A percentile compares a stretch with the other conserved stretches of the same genome.
Evolutionary conservation across 23 red algal species (phyloP).

Genomic region (Agarophyton chilense): DNA sequence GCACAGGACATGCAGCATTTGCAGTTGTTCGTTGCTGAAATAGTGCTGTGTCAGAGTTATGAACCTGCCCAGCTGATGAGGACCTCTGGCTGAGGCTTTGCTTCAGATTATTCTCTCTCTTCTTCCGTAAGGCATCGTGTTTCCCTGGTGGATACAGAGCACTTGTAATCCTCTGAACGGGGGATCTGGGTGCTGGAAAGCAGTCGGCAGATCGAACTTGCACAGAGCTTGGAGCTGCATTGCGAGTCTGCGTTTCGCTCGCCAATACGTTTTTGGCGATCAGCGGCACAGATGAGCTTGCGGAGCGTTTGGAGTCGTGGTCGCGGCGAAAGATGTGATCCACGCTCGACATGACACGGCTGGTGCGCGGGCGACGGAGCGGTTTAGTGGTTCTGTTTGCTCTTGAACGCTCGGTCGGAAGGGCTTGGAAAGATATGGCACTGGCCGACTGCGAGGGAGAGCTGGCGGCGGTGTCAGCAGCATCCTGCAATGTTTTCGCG

Average conservation of each 20-base stretch:
- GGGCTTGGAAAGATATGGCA: not conserved
- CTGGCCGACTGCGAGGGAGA: not conserved
- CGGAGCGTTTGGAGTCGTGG: not conserved
- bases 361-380: not conserved
- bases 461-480: not conserved
- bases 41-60: not conserved
- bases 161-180: not conserved
- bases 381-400: not conserved
- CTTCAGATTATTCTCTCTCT: not conserved
- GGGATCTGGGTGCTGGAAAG: not conserved
- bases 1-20: slow-evolving; percentile 22
- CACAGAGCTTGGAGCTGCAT: not conserved
- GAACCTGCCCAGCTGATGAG: not conserved
- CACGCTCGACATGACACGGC: slow-evolving; percentile 39
- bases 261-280: not conserved
- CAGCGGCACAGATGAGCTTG: not conserved
- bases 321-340: slow-evolving; percentile 39
- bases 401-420: not conserved
- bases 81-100: not conserved
- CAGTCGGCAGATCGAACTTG: not conserved
- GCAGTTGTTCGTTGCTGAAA: not conserved
- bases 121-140: not conserved
- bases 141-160: not conserved
- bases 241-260: not conserved
- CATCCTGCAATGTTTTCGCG: not conserved